Evolutionary conservation across 192 early-diverging fungal species (phyloP).

Genomic region (Entomortierella lignicola): DNA sequence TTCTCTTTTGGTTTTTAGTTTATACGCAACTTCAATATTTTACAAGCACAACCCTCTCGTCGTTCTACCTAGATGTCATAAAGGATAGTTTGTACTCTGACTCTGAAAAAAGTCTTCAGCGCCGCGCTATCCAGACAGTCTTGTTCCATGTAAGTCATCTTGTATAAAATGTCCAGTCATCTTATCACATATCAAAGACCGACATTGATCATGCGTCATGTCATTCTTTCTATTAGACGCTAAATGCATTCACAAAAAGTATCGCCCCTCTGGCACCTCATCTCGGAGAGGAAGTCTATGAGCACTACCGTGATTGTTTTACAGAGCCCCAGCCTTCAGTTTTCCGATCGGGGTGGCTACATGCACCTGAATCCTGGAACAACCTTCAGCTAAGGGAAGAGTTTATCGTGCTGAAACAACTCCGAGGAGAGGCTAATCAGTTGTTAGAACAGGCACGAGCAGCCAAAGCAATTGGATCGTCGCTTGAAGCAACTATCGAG

Average conservation of each 20-base stretch:
- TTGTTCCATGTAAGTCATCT: constrained; percentile 65
- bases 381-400: constrained; percentile 54
- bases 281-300: constrained; percentile 81
- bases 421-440: constrained; percentile 63
- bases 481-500: constrained; percentile 62
- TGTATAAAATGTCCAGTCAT: too few relatives aligned
- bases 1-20: too few relatives aligned
- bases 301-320: constrained; percentile 60
- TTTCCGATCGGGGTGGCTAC: constrained; percentile 72
- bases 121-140: constrained; percentile 74
- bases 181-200: too few relatives aligned
- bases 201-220: too few relatives aligned
- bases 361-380: constrained; percentile 59
- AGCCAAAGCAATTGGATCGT: constrained; percentile 63
- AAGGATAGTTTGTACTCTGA: constrained; percentile 84
- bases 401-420: constrained; percentile 55
- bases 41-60: constrained; percentile 72
- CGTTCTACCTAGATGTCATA: constrained; percentile 84
- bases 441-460: constrained; percentile 63
- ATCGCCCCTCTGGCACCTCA: constrained; percentile 76
- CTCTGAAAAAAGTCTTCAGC: constrained; percentile 39
- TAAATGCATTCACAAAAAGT: constrained; percentile 69
- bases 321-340: constrained; percentile 59
- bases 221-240: constrained; percentile 46
- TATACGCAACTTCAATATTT: constrained; percentile 75